Conservation (phyloP, 2,329 filamentous ascomycete species). For the Dendrostoma leiphaemia region DNA sequence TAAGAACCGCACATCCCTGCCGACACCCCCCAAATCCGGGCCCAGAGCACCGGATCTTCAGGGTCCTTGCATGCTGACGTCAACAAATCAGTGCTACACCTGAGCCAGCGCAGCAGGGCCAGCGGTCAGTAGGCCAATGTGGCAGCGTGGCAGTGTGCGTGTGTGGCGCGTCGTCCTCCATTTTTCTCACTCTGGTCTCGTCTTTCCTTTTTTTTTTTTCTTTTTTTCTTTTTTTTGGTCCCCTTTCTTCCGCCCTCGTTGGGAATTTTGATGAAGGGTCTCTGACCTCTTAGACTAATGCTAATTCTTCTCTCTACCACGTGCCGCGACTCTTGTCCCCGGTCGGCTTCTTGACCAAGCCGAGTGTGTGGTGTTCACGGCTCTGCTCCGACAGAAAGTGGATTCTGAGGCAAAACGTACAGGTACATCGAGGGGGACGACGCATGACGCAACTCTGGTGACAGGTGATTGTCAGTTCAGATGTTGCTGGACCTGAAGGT, state of each 20-base stretch:
- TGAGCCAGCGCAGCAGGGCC: too few species aligned
- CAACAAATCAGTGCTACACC: too few species aligned
- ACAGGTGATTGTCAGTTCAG: neutral
- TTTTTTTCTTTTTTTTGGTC: conserved; percentile 3
- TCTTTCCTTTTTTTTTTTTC: neutral
- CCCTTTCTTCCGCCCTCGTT: neutral
- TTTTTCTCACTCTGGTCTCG: conserved; percentile 5
- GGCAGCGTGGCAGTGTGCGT: neutral
- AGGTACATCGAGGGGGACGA: neutral
- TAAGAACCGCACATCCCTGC: neutral
- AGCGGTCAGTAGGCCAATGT: neutral
- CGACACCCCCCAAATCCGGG: neutral
- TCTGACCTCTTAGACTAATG: neutral
- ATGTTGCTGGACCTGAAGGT: neutral
- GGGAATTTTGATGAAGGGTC: neutral
- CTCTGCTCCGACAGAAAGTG: neutral
- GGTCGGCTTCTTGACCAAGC: neutral
- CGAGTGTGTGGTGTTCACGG: neutral
- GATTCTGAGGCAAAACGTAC: neutral
- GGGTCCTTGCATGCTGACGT: neutral
- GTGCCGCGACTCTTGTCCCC: neutral
- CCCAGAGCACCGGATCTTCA: neutral
- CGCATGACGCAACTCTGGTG: neutral
- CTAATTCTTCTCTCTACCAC: neutral
- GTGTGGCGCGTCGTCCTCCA: too few species aligned